Base-by-base conservation (phyloP, 371 early-diverging fungal genomes). In the Circinella umbellata region DNA sequence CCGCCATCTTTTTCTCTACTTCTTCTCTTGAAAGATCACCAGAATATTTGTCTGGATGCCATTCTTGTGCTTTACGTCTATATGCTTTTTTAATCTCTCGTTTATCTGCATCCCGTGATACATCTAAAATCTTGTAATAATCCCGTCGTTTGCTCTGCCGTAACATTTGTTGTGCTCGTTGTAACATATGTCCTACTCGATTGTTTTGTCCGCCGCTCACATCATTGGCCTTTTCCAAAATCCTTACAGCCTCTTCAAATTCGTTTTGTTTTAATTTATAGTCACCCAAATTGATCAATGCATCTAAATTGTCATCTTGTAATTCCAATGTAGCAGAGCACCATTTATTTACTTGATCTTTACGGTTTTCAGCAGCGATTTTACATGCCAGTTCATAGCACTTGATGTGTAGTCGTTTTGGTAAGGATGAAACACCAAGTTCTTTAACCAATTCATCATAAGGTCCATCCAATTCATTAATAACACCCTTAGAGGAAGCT, bases 41-140 rank as follows among this genome's bases (percentile, higher is more conserved):
- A 17, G 76, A 75, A 76, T 96, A 94, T 63, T 94, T 95, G 76
- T 98, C 98, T 8, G 98, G 98, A 72, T 95, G 95, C 89, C 91
- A 91, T 71, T 87, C 86, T 69, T 93, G 88, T 34, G 95, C 96
- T 81, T 96, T 84, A 78, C 94, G 94, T 63, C 95, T 89, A 81
- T 88, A 99, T 14, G 97, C 97, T 77, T 93, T 94, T 78, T 95
- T 97, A 79, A 99, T 97, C 36, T 96, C 92, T 7, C 89, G 74
- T 57, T 82, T 74, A 36, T 90, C 80, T 4, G 98, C 97, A 53
- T 90, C 86, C 13, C 92, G 80, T 6, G 91, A 68, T 0, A 99
- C 92, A 37, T 90, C 80, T 55, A 99, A 86, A 37, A 97, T 91
- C 80, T 97, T 95, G 89, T 97, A 98, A 74, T 97, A 98, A 76